Evolutionary conservation across 306 rosid species (phyloP).

Genomic region (Glycyrrhiza uralensis): DNA sequence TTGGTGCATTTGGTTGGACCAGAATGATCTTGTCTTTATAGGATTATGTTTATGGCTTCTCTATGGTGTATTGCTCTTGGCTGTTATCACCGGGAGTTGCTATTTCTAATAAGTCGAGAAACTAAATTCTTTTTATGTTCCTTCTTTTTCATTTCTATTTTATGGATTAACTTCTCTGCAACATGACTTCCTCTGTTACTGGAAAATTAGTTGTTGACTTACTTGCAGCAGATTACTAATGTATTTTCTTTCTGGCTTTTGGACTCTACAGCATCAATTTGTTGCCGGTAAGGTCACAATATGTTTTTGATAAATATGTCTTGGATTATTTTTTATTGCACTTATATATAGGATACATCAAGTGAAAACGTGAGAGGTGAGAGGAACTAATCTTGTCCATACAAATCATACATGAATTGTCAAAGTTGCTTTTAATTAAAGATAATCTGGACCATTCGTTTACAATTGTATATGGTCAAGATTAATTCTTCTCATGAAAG

Average conservation of each 20-base stretch:
- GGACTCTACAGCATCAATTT: constrained; percentile 84
- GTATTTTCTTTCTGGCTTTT: constrained; percentile 44
- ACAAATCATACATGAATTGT: background rate
- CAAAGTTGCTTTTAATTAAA: background rate
- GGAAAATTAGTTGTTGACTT: constrained; percentile 33
- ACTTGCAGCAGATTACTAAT: constrained; percentile 40
- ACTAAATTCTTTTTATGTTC: background rate
- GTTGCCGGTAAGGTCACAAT: constrained; percentile 82
- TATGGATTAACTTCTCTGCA: constrained; percentile 31
- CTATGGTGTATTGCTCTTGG: background rate
- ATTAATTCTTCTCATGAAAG: background rate
- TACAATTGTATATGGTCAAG: background rate
- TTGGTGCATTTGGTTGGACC: background rate
- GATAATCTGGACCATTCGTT: background rate
- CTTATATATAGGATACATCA: background rate
- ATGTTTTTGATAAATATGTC: constrained; percentile 19
- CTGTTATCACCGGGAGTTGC: background rate
- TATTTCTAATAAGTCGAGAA: background rate
- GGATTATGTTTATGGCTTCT: background rate
- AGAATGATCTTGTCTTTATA: background rate
- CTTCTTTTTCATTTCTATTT: background rate
- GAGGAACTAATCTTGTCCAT: background rate
- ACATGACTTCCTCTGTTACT: constrained; percentile 41
- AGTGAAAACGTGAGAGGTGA: background rate
- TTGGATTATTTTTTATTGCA: background rate